These are phyloP conservation scores for Sclerospora graminicola DNA, from an alignment of 352 stramenopile genomes.

Conservation along the genomic window DNA sequence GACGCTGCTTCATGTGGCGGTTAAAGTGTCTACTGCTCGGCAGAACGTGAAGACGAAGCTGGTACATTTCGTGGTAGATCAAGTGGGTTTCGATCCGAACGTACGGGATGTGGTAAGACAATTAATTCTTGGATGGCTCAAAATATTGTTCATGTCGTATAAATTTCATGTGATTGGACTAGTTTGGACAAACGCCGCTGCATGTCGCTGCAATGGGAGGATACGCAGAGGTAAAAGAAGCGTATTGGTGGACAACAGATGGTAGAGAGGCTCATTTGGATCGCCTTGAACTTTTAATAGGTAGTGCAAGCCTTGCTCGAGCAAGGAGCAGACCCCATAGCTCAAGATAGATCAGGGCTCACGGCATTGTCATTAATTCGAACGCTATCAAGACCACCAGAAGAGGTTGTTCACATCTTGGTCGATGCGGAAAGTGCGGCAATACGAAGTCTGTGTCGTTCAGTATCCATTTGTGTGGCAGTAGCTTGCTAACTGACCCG, in stretches of 20 bases:
- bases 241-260: background rate
- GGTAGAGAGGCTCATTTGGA: background rate
- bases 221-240: constrained; percentile 31
- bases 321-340: constrained; percentile 31
- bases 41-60: constrained; percentile 61
- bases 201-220: constrained; percentile 65
- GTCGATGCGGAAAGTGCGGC: constrained; percentile 30
- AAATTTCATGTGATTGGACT: no score
- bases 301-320: constrained; percentile 46
- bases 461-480: background rate
- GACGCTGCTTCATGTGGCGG: constrained; percentile 55
- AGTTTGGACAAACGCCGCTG: constrained; percentile 68
- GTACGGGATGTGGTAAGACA: constrained; percentile 41
- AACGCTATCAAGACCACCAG: constrained; percentile 46
- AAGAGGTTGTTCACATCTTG: constrained; percentile 59
- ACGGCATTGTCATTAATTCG: constrained; percentile 56
- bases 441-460: constrained; percentile 15
- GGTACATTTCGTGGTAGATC: constrained; percentile 50
- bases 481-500: background rate
- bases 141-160: no score
- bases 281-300: constrained; percentile 7
- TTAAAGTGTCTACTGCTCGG: constrained; percentile 53
- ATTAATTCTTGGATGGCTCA: no score
- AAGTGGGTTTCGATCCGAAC: constrained; percentile 63
- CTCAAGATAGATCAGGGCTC: constrained; percentile 46